Evolutionary conservation across 805 yeast genomes (phyloP).

Genomic region (Ogataea paradorogensis): DNA sequence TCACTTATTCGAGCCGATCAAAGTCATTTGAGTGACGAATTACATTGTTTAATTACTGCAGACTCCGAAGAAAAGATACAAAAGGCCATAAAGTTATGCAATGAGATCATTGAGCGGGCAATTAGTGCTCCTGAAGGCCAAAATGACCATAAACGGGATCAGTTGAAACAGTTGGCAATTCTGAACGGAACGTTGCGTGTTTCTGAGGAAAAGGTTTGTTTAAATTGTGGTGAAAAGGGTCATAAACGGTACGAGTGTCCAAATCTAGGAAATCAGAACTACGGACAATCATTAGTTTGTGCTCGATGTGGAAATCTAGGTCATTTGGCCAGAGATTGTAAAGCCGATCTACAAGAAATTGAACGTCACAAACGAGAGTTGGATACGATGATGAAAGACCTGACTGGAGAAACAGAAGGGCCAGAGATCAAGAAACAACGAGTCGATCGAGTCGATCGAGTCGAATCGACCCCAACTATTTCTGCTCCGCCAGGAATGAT

Average conservation of each 20-base stretch:
- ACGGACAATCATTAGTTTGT: slow-evolving; percentile 62
- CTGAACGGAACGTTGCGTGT: slow-evolving; percentile 88
- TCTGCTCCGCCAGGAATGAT: slow-evolving; percentile 22
- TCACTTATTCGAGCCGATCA: slow-evolving; percentile 45
- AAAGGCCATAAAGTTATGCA: slow-evolving; percentile 70
- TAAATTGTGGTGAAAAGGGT: slow-evolving; percentile 63
- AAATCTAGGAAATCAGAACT: slow-evolving; percentile 39
- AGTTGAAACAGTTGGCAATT: slow-evolving; percentile 86
- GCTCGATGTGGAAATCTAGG: slow-evolving; percentile 78
- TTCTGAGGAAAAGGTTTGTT: slow-evolving; percentile 62
- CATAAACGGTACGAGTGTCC: slow-evolving; percentile 69
- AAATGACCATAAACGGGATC: slow-evolving; percentile 87
- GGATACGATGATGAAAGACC: slow-evolving; percentile 49
- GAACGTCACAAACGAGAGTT: slow-evolving; percentile 44
- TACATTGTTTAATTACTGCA: slow-evolving; percentile 85
- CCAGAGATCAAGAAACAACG: slow-evolving; percentile 1
- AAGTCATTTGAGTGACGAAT: slow-evolving; percentile 68
- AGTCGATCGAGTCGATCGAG: not conserved
- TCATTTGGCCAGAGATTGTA: slow-evolving; percentile 87
- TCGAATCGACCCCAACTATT: slow-evolving; percentile 12
- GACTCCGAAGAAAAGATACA: slow-evolving; percentile 76
- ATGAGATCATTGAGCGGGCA: slow-evolving; percentile 76
- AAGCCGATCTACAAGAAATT: slow-evolving; percentile 31
- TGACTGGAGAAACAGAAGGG: slow-evolving; percentile 33
- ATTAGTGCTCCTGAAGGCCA: slow-evolving; percentile 89